These are phyloP conservation scores for Xylariaceae sp. DNA, from an alignment of 2,329 filamentous ascomycete species.

Conservation along the genomic window DNA sequence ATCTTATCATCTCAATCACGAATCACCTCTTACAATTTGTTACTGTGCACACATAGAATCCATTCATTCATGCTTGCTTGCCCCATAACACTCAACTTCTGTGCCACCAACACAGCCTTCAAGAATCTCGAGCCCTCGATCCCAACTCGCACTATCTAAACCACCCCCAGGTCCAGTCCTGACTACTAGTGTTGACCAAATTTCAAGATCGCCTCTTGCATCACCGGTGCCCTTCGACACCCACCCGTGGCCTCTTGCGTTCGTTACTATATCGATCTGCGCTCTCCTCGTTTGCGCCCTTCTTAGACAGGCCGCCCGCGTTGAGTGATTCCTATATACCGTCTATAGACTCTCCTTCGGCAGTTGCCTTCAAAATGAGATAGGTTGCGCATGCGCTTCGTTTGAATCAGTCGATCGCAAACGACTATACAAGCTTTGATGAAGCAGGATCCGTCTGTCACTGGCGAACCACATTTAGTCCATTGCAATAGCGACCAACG, in stretches of 20 bases:
- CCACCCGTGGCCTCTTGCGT: not conserved
- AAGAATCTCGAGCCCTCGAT: not conserved
- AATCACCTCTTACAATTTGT: not conserved
- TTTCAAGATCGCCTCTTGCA: not conserved
- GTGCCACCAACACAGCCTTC: not conserved
- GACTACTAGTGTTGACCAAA: constrained; percentile 1
- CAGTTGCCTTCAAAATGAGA: constrained; percentile 5
- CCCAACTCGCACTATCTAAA: constrained; percentile 10
- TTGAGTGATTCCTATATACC: constrained; percentile 11
- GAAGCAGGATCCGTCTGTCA: not conserved
- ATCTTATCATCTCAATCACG: not conserved
- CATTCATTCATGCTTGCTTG: constrained; percentile 15
- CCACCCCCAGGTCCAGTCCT: not conserved
- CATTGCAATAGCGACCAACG: not conserved
- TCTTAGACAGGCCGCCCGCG: not conserved
- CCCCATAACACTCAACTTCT: not conserved
- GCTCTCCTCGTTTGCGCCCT: not conserved
- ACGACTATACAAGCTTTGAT: not conserved
- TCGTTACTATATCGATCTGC: not conserved
- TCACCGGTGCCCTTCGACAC: not conserved
- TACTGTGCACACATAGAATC: constrained; percentile 5
- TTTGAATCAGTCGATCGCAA: not conserved
- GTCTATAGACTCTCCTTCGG: not conserved
- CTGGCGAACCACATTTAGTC: not conserved
- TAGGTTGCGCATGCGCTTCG: constrained; percentile 2